Base-by-base conservation (phyloP, 139 green algal species). In the Chlamydomonas incerta region DNA sequence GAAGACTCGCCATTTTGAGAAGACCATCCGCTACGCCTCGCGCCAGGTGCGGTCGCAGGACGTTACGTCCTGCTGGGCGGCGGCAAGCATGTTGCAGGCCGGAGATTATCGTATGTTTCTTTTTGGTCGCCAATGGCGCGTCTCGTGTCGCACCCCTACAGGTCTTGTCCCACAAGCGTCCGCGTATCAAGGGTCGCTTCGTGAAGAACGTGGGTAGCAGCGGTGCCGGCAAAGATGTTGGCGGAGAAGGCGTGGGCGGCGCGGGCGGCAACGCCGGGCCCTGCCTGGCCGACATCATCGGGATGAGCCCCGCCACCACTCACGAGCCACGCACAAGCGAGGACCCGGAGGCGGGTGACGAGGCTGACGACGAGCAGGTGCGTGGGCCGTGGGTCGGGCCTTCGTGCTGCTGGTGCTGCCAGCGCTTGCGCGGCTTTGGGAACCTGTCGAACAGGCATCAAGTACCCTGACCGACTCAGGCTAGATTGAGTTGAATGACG, bases 151-250 rank as follows among this genome's bases (percentile, higher is more conserved):
- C n/a, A n/a, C n/a, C n/a, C n/a, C n/a, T n/a, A n/a, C 83, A 91
- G 88, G 65, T 89, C 34, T 83, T 86, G 23, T 91, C 93, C 33
- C 89, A 95, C 83, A 94, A 92, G 79, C 87, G 93, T 13, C 93
- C 93, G 8, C 87, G 94, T 9, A 76, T 95, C 75, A 97, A 97
- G 89, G 94, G 94, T 33, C 81, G 94, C n/a, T 97, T 97, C 88
- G 89, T 97, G 17, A 96, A 93, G 81, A 91, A 87, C 62, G 82
- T 47, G 41, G 41, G 1, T 87, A 95, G 80, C 73, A 90, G 41
- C 41, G 41, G 41, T 8, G 41, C 41, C 41, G 41, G 41, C 41
- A 50, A 50, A 8, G 41, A 50, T 8, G 41, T 8, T 5, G 41
- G 41, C 34, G 73, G 24, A 1, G 17, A n/a, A 13, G 26, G 60